Evolutionary conservation across 192 early-diverging fungal genomes (phyloP), one percentile per base, ranked within the genome.

Genomic region (Linnemannia exigua): DNA sequence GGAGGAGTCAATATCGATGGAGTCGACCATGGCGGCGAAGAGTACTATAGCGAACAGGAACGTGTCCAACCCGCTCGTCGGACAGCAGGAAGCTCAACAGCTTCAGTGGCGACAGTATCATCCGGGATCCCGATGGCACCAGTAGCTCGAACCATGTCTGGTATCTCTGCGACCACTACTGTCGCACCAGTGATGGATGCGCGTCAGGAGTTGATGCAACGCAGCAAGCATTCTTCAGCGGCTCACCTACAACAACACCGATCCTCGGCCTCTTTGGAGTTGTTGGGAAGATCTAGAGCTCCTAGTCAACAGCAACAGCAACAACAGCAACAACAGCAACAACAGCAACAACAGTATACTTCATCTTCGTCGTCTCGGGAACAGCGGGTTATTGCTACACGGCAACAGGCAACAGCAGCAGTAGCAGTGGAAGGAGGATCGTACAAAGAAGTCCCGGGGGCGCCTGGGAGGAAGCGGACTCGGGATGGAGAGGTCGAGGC

Each of bases 201-300:
- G 25, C 75, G 81, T 54, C 67, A 76, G 25, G 75, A 83, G 35
- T 63, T 83, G 19, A 35, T 83, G 51, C 69, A 77, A 20, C 81
- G 81, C 25, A 72, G 54, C n/a, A 83, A 77, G n/a, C 69, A 72
- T 38, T 28, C n/a, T 22, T 33, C 71, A 50, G 16, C 67, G 35
- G 9, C 50, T 19, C 69, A 76, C n/a, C 72, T 70, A 19, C 67
- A 61, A 44, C 72, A 58, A 28, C 78, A 67, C 22, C 31, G 48
- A 71, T 46, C 63, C 47, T 67, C 76, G 25, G 46, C 48, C 20
- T 72, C 25, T 54, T 44, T 54, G 14, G 76, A 77, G 37, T 35
- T 69, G 67, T 9, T 47, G 67, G 76, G 69, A 36, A 44, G 67
- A 37, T 50, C 67, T 9, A 44, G 76, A 28, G 3, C 25, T 20